Base-by-base conservation (phyloP, 1,284 basidiomycete species). In the Schizophyllum amplum region DNA sequence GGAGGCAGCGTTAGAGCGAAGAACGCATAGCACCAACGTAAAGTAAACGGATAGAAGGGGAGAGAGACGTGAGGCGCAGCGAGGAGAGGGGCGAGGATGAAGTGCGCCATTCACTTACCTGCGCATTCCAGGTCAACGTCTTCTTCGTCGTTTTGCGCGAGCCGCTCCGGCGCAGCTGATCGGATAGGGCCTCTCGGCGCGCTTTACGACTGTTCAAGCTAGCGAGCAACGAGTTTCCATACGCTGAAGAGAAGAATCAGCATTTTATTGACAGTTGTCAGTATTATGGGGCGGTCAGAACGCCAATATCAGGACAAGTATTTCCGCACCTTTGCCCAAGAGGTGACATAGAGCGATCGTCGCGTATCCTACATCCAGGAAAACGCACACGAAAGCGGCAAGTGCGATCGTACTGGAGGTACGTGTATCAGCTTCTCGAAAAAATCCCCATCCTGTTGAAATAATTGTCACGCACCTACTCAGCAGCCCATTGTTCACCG, bases 401-500 rank as follows among this genome's bases (percentile, higher is more conserved):
- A 42, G 17, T 9, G 33, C 33, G 33, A 42, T 42, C 13, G 33
- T 42, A 17, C 33, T 42, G 33, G n/a, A n/a, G n/a, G n/a, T n/a
- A n/a, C n/a, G n/a, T n/a, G n/a, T n/a, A n/a, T n/a, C n/a, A n/a
- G n/a, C n/a, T n/a, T n/a, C n/a, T n/a, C n/a, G n/a, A n/a, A n/a
- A n/a, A n/a, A n/a, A n/a, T n/a, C n/a, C n/a, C n/a, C n/a, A n/a
- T n/a, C n/a, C n/a, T n/a, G n/a, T n/a, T n/a, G n/a, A n/a, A n/a
- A n/a, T n/a, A n/a, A n/a, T n/a, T n/a, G n/a, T n/a, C n/a, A 46
- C 42, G 52, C 21, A 53, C 52, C 21, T 52, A 11, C 51, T 53
- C 13, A 57, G 20, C 22, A 48, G 24, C 3, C 56, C 56, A 13
- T 57, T 57, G 24, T 54, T 53, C 11, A 57, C 42, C 23, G 56